Percentiles rank a stretch among this genome's conserved stretches.
phyloP scores from a whole-genome alignment of 441 rosid genomes.

The Gossypium schwendimanii region DNA sequence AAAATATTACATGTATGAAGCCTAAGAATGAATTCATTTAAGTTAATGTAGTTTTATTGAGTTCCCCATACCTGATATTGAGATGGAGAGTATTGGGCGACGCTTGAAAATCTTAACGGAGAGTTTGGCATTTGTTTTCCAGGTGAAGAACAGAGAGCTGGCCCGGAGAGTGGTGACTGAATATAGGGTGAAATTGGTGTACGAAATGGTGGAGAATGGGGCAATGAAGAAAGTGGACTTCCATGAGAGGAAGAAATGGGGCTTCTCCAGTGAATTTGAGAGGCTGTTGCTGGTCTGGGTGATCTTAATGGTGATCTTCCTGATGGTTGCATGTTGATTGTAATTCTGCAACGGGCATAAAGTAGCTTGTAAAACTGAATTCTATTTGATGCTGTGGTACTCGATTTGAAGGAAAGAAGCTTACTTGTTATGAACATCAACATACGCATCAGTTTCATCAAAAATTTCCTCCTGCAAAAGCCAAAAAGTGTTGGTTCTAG shows the following conservation, averaged over 20 bases:
- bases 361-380: too few species aligned
- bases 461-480: constrained; percentile 61
- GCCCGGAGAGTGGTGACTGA: constrained; percentile 42
- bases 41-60: not conserved
- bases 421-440: constrained; percentile 50
- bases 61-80: constrained; percentile 29
- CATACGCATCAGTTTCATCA: constrained; percentile 71
- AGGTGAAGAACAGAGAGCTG: constrained; percentile 46
- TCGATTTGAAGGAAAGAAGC: not conserved
- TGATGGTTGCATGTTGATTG: constrained; percentile 39
- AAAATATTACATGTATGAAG: not conserved
- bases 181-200: constrained; percentile 38
- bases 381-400: not conserved
- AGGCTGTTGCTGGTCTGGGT: constrained; percentile 27
- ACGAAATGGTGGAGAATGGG: constrained; percentile 21
- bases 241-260: constrained; percentile 17
- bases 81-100: constrained; percentile 27
- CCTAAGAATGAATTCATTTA: not conserved
- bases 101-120: constrained; percentile 17
- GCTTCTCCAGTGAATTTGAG: constrained; percentile 20
- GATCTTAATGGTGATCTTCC: constrained; percentile 33
- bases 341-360: constrained; percentile 29
- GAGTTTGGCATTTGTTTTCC: constrained; percentile 25
- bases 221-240: constrained; percentile 33
- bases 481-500: not conserved